Evolutionary conservation across 805 yeast genomes (phyloP).

Genomic region (Clavispora santaluciae): DNA sequence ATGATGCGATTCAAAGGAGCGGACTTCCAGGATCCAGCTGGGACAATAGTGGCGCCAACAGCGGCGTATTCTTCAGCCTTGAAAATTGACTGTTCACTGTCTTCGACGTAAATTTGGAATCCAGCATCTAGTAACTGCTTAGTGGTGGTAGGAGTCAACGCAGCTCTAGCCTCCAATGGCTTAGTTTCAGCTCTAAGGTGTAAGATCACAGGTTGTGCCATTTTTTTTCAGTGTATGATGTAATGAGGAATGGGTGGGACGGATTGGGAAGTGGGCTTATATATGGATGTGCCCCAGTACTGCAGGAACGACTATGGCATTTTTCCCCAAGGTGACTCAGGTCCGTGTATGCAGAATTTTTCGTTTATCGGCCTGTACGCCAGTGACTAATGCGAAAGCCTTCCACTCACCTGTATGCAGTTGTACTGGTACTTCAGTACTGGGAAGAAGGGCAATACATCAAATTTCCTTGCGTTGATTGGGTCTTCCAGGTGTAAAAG

Average conservation of each 20-base stretch:
- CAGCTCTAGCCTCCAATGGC: slow-evolving; percentile 96
- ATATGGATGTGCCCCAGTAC: background rate
- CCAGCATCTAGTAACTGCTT: slow-evolving; percentile 82
- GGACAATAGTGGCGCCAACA: slow-evolving; percentile 85
- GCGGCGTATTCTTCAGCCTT: slow-evolving; percentile 66
- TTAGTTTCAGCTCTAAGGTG: slow-evolving; percentile 96
- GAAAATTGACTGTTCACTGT: slow-evolving; percentile 80
- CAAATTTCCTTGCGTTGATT: too few relatives aligned
- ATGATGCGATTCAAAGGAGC: slow-evolving; percentile 92
- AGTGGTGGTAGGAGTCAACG: slow-evolving; percentile 88
- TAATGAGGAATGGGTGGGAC: background rate
- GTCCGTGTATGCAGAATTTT: background rate
- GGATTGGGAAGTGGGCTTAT: background rate
- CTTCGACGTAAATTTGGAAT: slow-evolving; percentile 83
- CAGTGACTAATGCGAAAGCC: background rate
- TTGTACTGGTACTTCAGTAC: too few relatives aligned
- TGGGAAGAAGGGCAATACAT: too few relatives aligned
- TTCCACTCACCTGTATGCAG: too few relatives aligned
- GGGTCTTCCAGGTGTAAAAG: too few relatives aligned
- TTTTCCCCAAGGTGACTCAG: slow-evolving; percentile 1
- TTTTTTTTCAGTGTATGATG: background rate
- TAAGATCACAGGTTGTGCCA: slow-evolving; percentile 46
- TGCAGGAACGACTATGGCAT: background rate
- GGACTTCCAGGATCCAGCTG: slow-evolving; percentile 85
- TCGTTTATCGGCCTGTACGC: background rate